These are phyloP conservation scores for Sisymbrium altissimum DNA, from an alignment of 345 rosid species.

Conservation along the genomic window DNA sequence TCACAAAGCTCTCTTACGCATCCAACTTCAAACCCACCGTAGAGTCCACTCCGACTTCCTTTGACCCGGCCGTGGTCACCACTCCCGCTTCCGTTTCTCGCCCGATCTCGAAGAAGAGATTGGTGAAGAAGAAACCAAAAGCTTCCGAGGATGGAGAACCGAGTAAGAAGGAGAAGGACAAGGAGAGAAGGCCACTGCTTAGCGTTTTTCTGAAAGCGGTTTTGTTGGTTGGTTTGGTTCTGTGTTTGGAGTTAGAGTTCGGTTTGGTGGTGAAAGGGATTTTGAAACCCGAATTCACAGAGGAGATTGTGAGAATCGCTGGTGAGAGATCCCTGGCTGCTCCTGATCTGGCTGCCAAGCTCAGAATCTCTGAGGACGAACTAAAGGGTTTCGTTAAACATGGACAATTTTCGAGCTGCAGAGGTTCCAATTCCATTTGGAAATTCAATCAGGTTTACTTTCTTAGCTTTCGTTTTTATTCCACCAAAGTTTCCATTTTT, in stretches of 20 bases:
- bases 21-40: conserved; percentile 25
- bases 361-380: conserved; percentile 52
- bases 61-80: conserved; percentile 44
- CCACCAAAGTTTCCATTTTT: conserved; percentile 2
- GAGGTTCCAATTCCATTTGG: conserved; percentile 54
- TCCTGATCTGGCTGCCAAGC: conserved; percentile 37
- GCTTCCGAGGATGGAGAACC: conserved; percentile 9
- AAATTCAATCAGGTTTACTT: conserved; percentile 72
- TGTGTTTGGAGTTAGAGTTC: conserved; percentile 48
- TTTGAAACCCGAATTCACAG: conserved; percentile 42
- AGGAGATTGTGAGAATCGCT: conserved; percentile 42
- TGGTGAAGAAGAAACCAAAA: neutral
- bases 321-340: conserved; percentile 47
- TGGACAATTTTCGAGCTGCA: conserved; percentile 49
- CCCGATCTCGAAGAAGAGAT: conserved; percentile 38
- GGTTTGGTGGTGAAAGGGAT: conserved; percentile 35
- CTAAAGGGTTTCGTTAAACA: conserved; percentile 35
- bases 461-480: no score
- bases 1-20: conserved; percentile 54
- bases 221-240: conserved; percentile 39
- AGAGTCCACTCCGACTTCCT: conserved; percentile 49
- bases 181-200: neutral
- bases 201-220: conserved; percentile 22
- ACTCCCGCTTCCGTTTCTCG: conserved; percentile 53
- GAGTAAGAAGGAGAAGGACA: conserved; percentile 18